A percentile compares a stretch with the other conserved stretches of the same genome.
Conservation (phyloP, 2,329 filamentous ascomycete genomes). For the Thelonectria rubi region DNA sequence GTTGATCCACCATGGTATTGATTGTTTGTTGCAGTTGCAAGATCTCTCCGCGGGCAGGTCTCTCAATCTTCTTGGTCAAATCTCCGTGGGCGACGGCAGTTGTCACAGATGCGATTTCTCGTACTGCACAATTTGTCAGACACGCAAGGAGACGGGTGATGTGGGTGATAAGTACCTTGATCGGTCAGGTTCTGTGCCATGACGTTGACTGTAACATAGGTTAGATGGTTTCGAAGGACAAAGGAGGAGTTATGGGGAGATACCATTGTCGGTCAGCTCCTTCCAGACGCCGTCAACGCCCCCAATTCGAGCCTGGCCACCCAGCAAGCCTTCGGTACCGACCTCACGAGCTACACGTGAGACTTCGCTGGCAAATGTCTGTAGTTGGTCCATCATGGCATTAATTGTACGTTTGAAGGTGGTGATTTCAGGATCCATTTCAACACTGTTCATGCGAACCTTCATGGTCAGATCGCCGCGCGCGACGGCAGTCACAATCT, state of each 20-base stretch:
- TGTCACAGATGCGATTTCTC: conserved; percentile 85
- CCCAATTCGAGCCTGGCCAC: conserved; percentile 91
- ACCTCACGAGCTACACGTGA: conserved; percentile 94
- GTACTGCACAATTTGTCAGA: conserved; percentile 58
- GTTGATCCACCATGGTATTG: conserved; percentile 89
- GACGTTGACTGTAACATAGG: conserved; percentile 70
- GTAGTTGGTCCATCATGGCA: conserved; percentile 98
- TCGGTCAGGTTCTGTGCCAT: conserved; percentile 86
- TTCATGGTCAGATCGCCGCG: conserved; percentile 96
- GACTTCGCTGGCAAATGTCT: conserved; percentile 96
- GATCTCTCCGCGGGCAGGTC: conserved; percentile 83
- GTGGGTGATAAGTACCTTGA: conserved; percentile 60
- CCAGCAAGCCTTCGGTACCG: conserved; percentile 92
- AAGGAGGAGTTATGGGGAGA: conserved; percentile 22
- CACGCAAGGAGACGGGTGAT: neutral
- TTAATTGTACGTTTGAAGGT: conserved; percentile 99
- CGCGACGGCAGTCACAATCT: conserved; percentile 95
- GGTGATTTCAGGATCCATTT: conserved; percentile 98
- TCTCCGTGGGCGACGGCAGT: conserved; percentile 86
- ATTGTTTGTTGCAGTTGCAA: conserved; percentile 85
- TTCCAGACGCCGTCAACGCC: conserved; percentile 98
- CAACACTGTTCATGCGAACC: conserved; percentile 91
- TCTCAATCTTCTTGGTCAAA: conserved; percentile 84
- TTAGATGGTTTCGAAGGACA: conserved; percentile 24
- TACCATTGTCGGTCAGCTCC: conserved; percentile 88